Evolutionary conservation across 1,284 basidiomycete species (phyloP).

Genomic region (Moniliella sp.): DNA sequence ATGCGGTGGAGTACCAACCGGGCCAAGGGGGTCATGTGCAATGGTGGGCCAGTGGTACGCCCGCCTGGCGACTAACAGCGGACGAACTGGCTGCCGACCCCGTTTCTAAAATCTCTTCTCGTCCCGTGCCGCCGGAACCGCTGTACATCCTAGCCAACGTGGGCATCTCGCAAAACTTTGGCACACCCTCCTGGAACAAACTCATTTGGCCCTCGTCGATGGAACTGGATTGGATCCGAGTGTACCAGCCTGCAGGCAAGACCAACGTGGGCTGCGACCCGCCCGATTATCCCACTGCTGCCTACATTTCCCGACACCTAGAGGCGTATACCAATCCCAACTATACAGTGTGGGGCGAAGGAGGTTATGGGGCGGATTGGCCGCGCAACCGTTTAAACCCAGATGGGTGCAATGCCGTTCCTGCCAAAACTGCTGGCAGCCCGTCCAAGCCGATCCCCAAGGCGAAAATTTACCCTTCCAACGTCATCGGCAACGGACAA

Average conservation of each 20-base stretch:
- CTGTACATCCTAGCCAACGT: no score
- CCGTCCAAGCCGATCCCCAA: constrained; percentile 3
- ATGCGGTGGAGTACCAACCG: no score
- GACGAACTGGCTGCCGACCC: no score
- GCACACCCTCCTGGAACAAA: constrained; percentile 7
- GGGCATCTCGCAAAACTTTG: no score
- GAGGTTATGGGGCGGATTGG: constrained; percentile 11
- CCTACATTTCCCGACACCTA: constrained; percentile 23
- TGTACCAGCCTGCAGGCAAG: no score
- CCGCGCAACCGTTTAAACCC: constrained; percentile 12
- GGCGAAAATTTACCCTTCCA: constrained; percentile 1
- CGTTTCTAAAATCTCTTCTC: no score
- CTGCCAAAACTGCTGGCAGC: constrained; percentile 3
- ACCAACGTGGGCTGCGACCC: constrained; percentile 37
- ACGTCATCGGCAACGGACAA: constrained; percentile 3
- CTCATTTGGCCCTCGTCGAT: constrained; percentile 8
- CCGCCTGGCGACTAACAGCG: no score
- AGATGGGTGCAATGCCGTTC: constrained; percentile 6
- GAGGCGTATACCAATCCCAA: constrained; percentile 26
- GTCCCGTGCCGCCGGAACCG: no score
- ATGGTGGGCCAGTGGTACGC: no score
- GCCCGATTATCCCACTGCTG: constrained; percentile 18
- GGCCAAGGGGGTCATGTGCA: no score
- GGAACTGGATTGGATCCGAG: constrained; percentile 9
- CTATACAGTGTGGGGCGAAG: constrained; percentile 18